Evolutionary conservation across 352 stramenopile genomes (phyloP).

Genomic region (Globisporangium paddicum): DNA sequence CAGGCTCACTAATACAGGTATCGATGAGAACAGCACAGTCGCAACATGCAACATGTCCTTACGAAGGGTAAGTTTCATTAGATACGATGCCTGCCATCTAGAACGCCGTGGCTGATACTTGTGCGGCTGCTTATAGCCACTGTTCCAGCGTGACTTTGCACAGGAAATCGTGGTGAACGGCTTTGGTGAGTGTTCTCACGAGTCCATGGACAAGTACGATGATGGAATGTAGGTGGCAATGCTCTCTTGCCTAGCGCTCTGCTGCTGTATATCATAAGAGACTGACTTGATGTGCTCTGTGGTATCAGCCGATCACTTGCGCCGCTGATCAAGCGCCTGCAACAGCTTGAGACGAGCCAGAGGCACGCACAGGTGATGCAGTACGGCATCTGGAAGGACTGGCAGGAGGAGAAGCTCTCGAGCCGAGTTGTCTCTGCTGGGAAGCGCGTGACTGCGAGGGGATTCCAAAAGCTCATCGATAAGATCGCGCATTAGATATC

Average conservation of each 20-base stretch:
- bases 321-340: conserved; percentile 35
- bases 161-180: conserved; percentile 55
- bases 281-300: neutral
- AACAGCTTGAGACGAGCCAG: conserved; percentile 47
- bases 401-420: conserved; percentile 60
- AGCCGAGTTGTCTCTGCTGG: conserved; percentile 58
- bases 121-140: conserved; percentile 23
- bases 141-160: conserved; percentile 48
- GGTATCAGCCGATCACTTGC: neutral
- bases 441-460: conserved; percentile 47
- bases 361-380: conserved; percentile 74
- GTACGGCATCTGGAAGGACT: conserved; percentile 78
- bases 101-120: neutral
- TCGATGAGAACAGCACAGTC: conserved; percentile 21
- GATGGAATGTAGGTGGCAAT: conserved; percentile 46
- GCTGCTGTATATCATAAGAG: neutral
- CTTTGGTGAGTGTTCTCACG: conserved; percentile 56
- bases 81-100: neutral
- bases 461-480: conserved; percentile 38
- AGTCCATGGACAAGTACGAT: conserved; percentile 56
- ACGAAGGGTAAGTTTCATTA: conserved; percentile 28
- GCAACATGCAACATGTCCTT: conserved; percentile 54
- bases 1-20: conserved; percentile 14
- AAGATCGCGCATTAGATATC: conserved; percentile 21
- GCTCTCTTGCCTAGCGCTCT: neutral